Percentiles rank a stretch among this genome's conserved stretches.
Evolutionary conservation across 352 stramenopile species (phyloP).

Genomic region (Pythium biforme): DNA sequence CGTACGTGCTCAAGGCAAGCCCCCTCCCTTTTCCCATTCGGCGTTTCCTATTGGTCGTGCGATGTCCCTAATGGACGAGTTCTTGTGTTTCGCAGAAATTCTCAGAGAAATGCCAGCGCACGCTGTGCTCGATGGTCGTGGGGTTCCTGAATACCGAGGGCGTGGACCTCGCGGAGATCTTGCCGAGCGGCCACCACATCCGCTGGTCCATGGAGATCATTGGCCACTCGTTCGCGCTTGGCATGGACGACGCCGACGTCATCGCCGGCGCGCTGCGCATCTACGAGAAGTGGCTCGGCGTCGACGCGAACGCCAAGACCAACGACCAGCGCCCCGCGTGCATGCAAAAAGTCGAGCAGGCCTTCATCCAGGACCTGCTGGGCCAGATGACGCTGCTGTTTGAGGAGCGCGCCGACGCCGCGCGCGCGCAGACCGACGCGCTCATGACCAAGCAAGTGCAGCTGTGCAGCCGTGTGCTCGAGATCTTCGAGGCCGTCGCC

Average conservation of each 20-base stretch:
- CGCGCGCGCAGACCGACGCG: slow-evolving; percentile 30
- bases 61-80: background rate
- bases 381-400: slow-evolving; percentile 88
- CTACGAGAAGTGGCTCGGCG: slow-evolving; percentile 81
- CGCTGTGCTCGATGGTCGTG: slow-evolving; percentile 83
- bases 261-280: slow-evolving; percentile 74
- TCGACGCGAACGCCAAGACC: slow-evolving; percentile 43
- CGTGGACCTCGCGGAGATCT: slow-evolving; percentile 45
- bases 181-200: slow-evolving; percentile 76
- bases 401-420: slow-evolving; percentile 57
- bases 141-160: slow-evolving; percentile 56
- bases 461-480: slow-evolving; percentile 71
- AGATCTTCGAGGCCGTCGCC: slow-evolving; percentile 73
- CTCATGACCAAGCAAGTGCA: slow-evolving; percentile 69
- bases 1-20: slow-evolving; percentile 72
- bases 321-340: slow-evolving; percentile 60
- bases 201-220: slow-evolving; percentile 87
- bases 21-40: background rate
- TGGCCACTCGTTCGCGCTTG: slow-evolving; percentile 80
- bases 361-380: slow-evolving; percentile 85
- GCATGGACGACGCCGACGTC: slow-evolving; percentile 83
- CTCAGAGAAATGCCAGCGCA: slow-evolving; percentile 83
- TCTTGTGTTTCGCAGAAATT: slow-evolving; percentile 57
- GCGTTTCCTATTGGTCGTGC: too few relatives aligned
- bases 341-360: slow-evolving; percentile 83